Base-by-base conservation (phyloP, 2,329 filamentous ascomycete genomes). In the Hysterium pulicare region DNA sequence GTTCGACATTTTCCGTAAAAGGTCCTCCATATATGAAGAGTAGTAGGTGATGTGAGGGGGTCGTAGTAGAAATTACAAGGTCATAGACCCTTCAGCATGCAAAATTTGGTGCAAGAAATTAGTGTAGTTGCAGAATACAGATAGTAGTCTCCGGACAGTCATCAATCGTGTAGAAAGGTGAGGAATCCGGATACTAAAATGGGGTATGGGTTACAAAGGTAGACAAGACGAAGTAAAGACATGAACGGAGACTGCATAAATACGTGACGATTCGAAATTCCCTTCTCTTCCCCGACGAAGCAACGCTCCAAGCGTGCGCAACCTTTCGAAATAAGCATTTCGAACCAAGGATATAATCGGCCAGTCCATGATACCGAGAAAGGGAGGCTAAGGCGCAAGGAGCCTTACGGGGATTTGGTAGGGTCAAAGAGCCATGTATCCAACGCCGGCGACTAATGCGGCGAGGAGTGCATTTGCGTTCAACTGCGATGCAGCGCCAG, bases 371-470 rank as follows among this genome's bases (percentile, higher is more conserved):
- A 57, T 58, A 54, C 50, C 22, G 36, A 50, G 49, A 55, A 53
- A 30, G 50, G 48, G 40, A n/a, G 41, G 44, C 41, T 17, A 40
- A 31, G 17, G 16, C 37, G 39, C 40, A 45, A 48, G 32, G 35
- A 38, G 24, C 16, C 22, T 42, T 28, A 38, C 40, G 36, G 37
- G 42, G 48, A 45, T 26, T 50, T 47, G 42, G 32, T 35, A 46
- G 52, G 34, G 42, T 65, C 50, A 68, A 41, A 68, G 55, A 38
- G 59, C 59, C 43, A 67, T 51, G 58, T 60, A 66, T 43, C 54
- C 61, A 15, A 60, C 48, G 33, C 57, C 61, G 24, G 57, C 62
- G 36, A 53, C 63, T 47, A 66, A 26, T 3, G 50, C 53, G 4
- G 53, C 62, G 37, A 63, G 36, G 40, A 61, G 39, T 11, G 58